These are phyloP conservation scores for Cardiospermum halicacabum DNA, from an alignment of 345 rosid species.

Conservation along the genomic window DNA sequence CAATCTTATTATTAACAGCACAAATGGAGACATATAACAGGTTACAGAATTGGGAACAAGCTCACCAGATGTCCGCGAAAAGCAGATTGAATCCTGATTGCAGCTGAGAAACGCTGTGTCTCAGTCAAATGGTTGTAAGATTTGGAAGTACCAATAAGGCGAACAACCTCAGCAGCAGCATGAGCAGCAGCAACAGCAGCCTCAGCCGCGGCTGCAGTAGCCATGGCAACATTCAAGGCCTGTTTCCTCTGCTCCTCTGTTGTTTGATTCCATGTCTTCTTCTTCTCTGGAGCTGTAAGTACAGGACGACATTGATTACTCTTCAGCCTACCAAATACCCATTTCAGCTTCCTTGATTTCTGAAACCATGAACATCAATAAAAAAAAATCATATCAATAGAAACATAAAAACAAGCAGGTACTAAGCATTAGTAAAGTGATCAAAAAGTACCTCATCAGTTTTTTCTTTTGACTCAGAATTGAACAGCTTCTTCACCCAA, in stretches of 20 bases:
- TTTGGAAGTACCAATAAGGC: conserved; percentile 45
- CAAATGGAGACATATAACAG: neutral
- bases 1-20: neutral
- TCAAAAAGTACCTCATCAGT: conserved; percentile 45
- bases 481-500: conserved; percentile 56
- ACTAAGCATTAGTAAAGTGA: neutral
- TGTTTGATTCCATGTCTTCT: conserved; percentile 44
- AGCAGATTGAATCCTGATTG: conserved; percentile 66
- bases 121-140: conserved; percentile 24
- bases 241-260: conserved; percentile 68
- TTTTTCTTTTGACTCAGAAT: conserved; percentile 42
- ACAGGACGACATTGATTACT: conserved; percentile 46
- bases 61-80: conserved; percentile 83
- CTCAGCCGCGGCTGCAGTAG: conserved; percentile 87
- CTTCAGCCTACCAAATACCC: conserved; percentile 48
- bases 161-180: conserved; percentile 91
- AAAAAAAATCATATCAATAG: neutral
- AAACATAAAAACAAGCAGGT: neutral
- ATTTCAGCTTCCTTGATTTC: conserved; percentile 53
- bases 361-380: conserved; percentile 8
- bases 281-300: conserved; percentile 32
- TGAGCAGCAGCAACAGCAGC: conserved; percentile 87
- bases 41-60: neutral
- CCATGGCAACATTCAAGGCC: conserved; percentile 76
- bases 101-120: conserved; percentile 41